Base-by-base conservation (phyloP, 306 rosid genomes). In the Pterocarpus santalinus region DNA sequence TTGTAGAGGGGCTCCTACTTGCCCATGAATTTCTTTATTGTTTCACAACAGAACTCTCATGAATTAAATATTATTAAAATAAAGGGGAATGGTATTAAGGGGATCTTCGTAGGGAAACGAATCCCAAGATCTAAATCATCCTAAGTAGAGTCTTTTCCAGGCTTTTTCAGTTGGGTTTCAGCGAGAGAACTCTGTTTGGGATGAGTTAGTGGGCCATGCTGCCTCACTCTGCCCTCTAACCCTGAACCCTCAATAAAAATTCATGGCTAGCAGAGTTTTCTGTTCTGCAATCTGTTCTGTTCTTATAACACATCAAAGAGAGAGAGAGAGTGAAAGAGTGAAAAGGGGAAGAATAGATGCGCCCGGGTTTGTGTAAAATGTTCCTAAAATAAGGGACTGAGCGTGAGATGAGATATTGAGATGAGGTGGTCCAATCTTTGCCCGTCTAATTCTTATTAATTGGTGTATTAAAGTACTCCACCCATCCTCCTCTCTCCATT, bases 371-470 rank as follows among this genome's bases (percentile, higher is more conserved):
- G 86, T 44, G 79, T 73, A 87, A 87, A 85, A 58, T 81, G 90
- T 79, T 88, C 68, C 89, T 82, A 86, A 85, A 89, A 91, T 71
- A 72, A 90, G 93, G 89, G 89, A 88, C 81, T 80, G 82, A 33
- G 76, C 9, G 69, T 28, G 58, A 58, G 70, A 28, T 65, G 86
- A 71, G 76, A 76, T 62, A 55, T 78, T 35, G 89, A 83, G 91
- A 90, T 84, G 95, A 86, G 90, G 96, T 90, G 98, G 98, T 94
- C 98, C 98, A 81, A 76, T 76, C 62, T 79, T 82, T 85, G 81
- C 72, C 87, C 87, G 67, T 91, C 85, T 86, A 94, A 89, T 90
- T 90, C 75, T 84, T 79, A 92, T 92, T 92, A 89, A 88, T 90
- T 75, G 81, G 61, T 78, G 78, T 88, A 67, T 86, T 90, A 85